Conservation (phyloP, 2,329 filamentous ascomycete species). For the Aspergillus arachidicola region DNA sequence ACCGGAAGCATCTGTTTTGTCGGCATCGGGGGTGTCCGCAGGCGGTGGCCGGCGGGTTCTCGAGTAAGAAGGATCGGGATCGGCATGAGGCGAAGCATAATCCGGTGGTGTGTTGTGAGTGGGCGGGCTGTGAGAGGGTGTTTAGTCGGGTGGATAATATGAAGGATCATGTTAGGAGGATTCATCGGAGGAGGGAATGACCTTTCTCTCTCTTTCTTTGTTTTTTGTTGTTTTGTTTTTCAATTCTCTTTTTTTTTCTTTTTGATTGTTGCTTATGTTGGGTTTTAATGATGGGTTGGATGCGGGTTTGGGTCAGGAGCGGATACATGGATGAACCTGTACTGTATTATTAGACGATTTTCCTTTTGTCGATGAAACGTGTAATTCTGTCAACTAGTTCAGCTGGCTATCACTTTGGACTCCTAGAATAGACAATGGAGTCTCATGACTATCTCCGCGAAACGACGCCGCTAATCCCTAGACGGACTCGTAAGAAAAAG, state of each 20-base stretch:
- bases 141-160: conserved; percentile 67
- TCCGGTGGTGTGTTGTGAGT: conserved; percentile 61
- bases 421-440: neutral
- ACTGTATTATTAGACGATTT: neutral
- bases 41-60: conserved; percentile 59
- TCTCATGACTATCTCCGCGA: conserved; percentile 1
- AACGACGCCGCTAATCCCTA: conserved; percentile 12
- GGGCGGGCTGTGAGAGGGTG: conserved; percentile 59
- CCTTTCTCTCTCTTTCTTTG: neutral
- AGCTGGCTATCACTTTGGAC: neutral
- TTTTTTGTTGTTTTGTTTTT: neutral
- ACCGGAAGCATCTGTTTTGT: conserved; percentile 64
- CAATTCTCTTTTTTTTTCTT: neutral
- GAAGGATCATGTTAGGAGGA: conserved; percentile 53
- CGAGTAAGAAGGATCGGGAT: conserved; percentile 64
- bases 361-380: neutral
- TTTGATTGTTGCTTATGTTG: neutral
- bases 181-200: conserved; percentile 34
- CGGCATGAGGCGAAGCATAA: conserved; percentile 66
- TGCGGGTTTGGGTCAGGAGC: too few species aligned
- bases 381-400: conserved; percentile 2
- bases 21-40: conserved; percentile 61
- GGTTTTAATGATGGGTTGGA: neutral
- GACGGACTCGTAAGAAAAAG: conserved; percentile 4
- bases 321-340: neutral